Conservation (phyloP, 306 rosid genomes). For the Trifolium subterraneum region DNA sequence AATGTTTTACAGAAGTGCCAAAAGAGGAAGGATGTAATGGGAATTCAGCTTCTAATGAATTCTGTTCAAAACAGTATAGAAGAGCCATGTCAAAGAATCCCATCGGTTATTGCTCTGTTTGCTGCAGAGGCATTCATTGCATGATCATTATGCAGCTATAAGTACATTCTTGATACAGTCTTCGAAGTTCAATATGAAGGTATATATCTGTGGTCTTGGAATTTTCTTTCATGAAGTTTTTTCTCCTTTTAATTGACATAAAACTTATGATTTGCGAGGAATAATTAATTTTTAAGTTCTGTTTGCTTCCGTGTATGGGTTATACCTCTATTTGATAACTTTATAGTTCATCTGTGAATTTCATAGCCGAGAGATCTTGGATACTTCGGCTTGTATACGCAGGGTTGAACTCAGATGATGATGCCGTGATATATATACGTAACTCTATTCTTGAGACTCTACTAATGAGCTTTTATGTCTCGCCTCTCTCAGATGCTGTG, state of each 20-base stretch:
- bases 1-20: conserved; percentile 69
- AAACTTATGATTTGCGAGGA: conserved; percentile 7
- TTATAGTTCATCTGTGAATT: conserved; percentile 74
- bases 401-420: conserved; percentile 79
- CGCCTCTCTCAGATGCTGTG: conserved; percentile 74
- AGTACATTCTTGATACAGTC: conserved; percentile 61
- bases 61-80: conserved; percentile 79
- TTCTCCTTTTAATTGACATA: not conserved
- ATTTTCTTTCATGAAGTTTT: conserved; percentile 15
- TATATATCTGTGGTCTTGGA: conserved; percentile 39
- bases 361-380: conserved; percentile 86
- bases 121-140: conserved; percentile 85
- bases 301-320: conserved; percentile 57
- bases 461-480: conserved; percentile 75
- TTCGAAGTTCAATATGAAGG: conserved; percentile 71
- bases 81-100: conserved; percentile 81
- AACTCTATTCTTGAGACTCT: conserved; percentile 69
- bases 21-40: conserved; percentile 73
- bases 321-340: conserved; percentile 71
- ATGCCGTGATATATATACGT: conserved; percentile 69
- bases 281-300: conserved; percentile 34
- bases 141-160: conserved; percentile 78
- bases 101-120: conserved; percentile 76
- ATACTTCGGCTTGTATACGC: conserved; percentile 77
- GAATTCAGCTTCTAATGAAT: conserved; percentile 70